phyloP scores from a whole-genome alignment of 495 filamentous ascomycete species.

The Cryomyces antarcticus region DNA sequence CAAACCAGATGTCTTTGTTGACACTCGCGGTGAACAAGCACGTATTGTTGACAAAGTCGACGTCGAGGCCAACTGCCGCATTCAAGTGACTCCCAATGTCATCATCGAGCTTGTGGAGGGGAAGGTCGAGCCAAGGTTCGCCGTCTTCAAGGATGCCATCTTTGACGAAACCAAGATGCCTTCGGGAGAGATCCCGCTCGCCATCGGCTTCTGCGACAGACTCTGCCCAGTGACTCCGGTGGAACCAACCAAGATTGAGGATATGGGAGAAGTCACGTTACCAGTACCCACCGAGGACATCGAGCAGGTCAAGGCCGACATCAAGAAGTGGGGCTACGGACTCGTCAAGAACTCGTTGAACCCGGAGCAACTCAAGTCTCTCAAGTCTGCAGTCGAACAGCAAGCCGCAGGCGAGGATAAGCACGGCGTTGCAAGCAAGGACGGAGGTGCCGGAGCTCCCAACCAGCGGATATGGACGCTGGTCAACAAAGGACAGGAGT shows the following conservation, averaged over 20 bases:
- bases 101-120: constrained; percentile 1
- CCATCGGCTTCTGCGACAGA: no score
- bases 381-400: constrained; percentile 1
- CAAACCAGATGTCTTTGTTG: background rate
- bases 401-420: constrained; percentile 1
- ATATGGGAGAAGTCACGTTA: background rate
- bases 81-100: no score
- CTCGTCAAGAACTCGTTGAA: constrained; percentile 1
- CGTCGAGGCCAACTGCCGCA: no score
- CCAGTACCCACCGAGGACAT: constrained; percentile 1
- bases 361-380: background rate
- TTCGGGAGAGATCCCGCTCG: no score
- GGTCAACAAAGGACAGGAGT: constrained; percentile 3
- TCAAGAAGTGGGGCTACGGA: constrained; percentile 2
- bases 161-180: no score
- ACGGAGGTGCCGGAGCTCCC: constrained; percentile 1
- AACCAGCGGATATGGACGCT: constrained; percentile 4
- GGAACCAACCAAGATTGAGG: background rate
- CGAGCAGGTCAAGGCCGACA: constrained; percentile 1
- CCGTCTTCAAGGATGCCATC: no score
- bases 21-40: background rate
- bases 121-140: no score
- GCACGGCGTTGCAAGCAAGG: constrained; percentile 1
- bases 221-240: constrained; percentile 2
- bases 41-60: background rate